A percentile compares a stretch with the other conserved stretches of the same genome.
These are phyloP conservation scores for Metahyphopichia silvanorum DNA, from an alignment of 805 yeast genomes.

Conservation along the genomic window DNA sequence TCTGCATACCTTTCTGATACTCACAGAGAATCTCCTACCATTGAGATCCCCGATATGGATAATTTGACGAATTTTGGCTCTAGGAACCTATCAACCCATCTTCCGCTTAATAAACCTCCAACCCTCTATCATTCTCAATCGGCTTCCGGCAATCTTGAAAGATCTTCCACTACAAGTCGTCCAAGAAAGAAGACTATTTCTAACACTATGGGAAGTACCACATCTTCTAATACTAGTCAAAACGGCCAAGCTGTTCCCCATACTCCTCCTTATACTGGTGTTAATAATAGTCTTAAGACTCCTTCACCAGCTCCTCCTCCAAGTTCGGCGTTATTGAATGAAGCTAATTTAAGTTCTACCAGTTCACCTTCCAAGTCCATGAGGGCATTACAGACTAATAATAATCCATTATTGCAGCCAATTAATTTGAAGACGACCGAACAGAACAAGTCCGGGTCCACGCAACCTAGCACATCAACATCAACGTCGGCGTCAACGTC, in stretches of 20 bases:
- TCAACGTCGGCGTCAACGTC: neutral
- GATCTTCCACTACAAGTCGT: constrained; percentile 18
- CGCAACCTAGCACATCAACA: neutral
- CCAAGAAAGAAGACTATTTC: constrained; percentile 40
- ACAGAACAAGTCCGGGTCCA: neutral
- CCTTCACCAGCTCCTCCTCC: constrained; percentile 36
- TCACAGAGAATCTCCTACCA: constrained; percentile 54
- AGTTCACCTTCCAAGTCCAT: constrained; percentile 40
- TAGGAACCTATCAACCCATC: constrained; percentile 9
- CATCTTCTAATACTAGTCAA: constrained; percentile 10
- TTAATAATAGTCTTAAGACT: constrained; percentile 24
- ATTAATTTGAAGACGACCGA: constrained; percentile 41
- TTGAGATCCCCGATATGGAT: constrained; percentile 71
- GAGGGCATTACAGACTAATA: constrained; percentile 48
- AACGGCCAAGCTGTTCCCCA: constrained; percentile 13
- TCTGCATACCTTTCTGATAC: constrained; percentile 7
- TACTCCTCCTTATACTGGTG: constrained; percentile 42
- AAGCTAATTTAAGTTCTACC: constrained; percentile 12
- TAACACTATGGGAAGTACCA: constrained; percentile 24
- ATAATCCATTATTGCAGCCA: constrained; percentile 52
- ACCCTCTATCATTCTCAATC: constrained; percentile 41
- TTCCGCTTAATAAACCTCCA: constrained; percentile 39
- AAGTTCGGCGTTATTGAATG: constrained; percentile 11
- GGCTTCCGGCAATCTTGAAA: constrained; percentile 37
- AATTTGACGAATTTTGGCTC: constrained; percentile 21